Evolutionary conservation across 2,329 filamentous ascomycete genomes (phyloP).

Genomic region (Colletotrichum liriopes): DNA sequence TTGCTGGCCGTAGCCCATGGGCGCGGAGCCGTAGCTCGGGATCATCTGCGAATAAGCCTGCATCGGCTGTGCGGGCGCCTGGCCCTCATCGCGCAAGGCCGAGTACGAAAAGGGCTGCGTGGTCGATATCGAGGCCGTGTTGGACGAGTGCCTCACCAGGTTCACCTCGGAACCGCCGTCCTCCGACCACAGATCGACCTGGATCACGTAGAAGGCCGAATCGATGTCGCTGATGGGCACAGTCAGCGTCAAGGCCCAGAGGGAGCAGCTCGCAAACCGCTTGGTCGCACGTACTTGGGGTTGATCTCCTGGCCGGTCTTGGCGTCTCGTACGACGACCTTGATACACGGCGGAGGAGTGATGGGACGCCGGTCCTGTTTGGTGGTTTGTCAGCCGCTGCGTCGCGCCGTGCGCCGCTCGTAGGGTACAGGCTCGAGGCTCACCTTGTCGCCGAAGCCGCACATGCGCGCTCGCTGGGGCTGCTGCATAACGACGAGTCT

Average conservation of each 20-base stretch:
- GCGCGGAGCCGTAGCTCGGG: slow-evolving; percentile 29
- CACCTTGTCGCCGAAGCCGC: slow-evolving; percentile 98
- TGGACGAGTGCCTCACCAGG: slow-evolving; percentile 75
- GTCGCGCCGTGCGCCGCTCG: not conserved
- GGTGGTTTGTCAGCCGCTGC: slow-evolving; percentile 35
- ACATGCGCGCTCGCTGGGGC: slow-evolving; percentile 95
- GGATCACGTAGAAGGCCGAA: slow-evolving; percentile 69
- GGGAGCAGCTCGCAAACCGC: not conserved
- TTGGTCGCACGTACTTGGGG: slow-evolving; percentile 75
- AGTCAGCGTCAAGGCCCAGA: slow-evolving; percentile 46
- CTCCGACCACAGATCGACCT: slow-evolving; percentile 79
- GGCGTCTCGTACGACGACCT: slow-evolving; percentile 83
- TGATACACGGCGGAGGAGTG: slow-evolving; percentile 93
- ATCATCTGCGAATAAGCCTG: slow-evolving; percentile 42
- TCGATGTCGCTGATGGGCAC: slow-evolving; percentile 69
- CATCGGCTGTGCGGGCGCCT: slow-evolving; percentile 44
- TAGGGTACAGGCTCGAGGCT: not conserved
- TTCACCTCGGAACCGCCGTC: slow-evolving; percentile 77
- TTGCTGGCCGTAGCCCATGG: slow-evolving; percentile 35
- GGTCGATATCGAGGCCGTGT: slow-evolving; percentile 83
- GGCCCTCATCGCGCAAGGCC: slow-evolving; percentile 49
- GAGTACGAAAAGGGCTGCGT: slow-evolving; percentile 84
- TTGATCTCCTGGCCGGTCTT: slow-evolving; percentile 85
- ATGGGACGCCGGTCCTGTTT: slow-evolving; percentile 91
- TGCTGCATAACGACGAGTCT: slow-evolving; percentile 90